Evolutionary conservation across 2,329 filamentous ascomycete species (phyloP).

Genomic region (Exophiala lecanii-corni): DNA sequence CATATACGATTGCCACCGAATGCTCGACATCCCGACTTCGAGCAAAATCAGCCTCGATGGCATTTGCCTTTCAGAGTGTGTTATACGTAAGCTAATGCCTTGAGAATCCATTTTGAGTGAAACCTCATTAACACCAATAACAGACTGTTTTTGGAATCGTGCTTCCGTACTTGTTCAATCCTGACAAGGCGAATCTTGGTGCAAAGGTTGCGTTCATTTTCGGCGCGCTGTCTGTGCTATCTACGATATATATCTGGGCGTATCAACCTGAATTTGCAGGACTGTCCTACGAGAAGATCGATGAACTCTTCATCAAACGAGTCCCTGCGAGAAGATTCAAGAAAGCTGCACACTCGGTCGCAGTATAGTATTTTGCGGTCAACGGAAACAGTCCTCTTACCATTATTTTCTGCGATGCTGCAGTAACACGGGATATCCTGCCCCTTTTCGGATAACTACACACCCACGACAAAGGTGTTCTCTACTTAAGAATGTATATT

Average conservation of each 20-base stretch:
- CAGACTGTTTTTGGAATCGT: constrained; percentile 36
- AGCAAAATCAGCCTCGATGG: constrained; percentile 32
- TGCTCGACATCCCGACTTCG: constrained; percentile 36
- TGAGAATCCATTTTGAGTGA: neutral
- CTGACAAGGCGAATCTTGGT: constrained; percentile 35
- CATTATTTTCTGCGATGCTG: no score
- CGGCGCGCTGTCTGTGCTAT: constrained; percentile 32
- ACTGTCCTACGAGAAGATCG: constrained; percentile 37
- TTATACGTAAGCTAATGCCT: neutral
- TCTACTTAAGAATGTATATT: no score
- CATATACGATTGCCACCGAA: constrained; percentile 37
- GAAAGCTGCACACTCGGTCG: no score
- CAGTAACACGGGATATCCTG: no score
- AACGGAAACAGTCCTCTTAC: no score
- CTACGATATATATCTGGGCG: constrained; percentile 32
- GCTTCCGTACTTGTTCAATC: constrained; percentile 34
- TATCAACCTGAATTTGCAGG: constrained; percentile 33
- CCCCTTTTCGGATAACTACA: no score
- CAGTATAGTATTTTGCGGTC: no score
- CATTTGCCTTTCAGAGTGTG: constrained; percentile 3
- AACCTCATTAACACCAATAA: neutral
- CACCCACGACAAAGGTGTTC: no score
- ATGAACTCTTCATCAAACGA: constrained; percentile 38
- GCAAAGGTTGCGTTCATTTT: constrained; percentile 41
- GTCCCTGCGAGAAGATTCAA: constrained; percentile 34